These are phyloP conservation scores for Elongisporangium prolatum DNA, from an alignment of 352 stramenopile genomes.

Conservation along the genomic window DNA sequence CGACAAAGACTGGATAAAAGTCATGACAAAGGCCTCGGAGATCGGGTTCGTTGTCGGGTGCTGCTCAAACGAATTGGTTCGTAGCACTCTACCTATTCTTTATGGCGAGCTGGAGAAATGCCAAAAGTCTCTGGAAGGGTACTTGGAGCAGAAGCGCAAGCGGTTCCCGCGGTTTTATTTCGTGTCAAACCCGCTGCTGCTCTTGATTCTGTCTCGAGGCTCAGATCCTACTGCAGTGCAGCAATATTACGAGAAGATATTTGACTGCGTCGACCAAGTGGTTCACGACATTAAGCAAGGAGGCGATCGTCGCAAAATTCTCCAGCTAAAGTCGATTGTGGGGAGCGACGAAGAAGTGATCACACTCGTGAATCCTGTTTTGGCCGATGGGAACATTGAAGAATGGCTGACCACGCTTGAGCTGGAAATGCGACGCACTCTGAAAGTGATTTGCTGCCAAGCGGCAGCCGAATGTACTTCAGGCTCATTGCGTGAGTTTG, in stretches of 20 bases:
- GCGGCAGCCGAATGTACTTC: conserved; percentile 46
- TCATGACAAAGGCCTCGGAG: conserved; percentile 84
- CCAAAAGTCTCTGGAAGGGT: conserved; percentile 89
- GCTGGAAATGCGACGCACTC: conserved; percentile 60
- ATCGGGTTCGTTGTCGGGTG: conserved; percentile 71
- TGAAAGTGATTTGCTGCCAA: conserved; percentile 62
- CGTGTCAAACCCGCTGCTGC: conserved; percentile 87
- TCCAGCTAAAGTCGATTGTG: conserved; percentile 70
- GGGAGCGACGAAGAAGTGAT: conserved; percentile 77
- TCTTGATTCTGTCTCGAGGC: conserved; percentile 86
- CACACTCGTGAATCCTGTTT: conserved; percentile 39
- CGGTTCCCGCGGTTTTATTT: conserved; percentile 93
- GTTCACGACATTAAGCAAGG: conserved; percentile 44
- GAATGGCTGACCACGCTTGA: conserved; percentile 74
- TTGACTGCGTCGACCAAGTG: conserved; percentile 75
- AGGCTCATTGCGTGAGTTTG: conserved; percentile 56
- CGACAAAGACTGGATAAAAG: conserved; percentile 90
- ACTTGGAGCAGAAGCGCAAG: conserved; percentile 89
- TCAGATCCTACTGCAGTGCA: conserved; percentile 74
- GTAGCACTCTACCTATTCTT: conserved; percentile 81
- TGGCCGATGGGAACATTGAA: conserved; percentile 78
- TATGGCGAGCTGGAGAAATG: conserved; percentile 90
- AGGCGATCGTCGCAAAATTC: conserved; percentile 52
- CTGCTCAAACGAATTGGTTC: conserved; percentile 82
- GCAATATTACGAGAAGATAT: conserved; percentile 89